A percentile compares a stretch with the other conserved stretches of the same genome.
These are phyloP conservation scores for Metschnikowia lochheadii DNA, from an alignment of 805 yeast species.

Conservation along the genomic window DNA sequence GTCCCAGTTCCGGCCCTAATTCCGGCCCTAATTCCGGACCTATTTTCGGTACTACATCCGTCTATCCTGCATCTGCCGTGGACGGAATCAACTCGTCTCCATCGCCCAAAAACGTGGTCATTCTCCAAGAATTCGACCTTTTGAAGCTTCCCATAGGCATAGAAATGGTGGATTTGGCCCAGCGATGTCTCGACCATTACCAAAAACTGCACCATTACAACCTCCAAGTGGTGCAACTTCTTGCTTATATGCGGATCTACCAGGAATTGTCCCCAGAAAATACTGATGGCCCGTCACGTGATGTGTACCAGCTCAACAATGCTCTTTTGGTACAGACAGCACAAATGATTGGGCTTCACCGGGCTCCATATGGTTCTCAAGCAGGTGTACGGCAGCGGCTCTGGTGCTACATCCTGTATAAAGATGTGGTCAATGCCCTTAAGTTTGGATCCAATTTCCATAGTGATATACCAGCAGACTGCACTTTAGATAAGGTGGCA, in stretches of 20 bases:
- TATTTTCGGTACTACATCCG: neutral
- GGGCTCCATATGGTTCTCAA: constrained; percentile 13
- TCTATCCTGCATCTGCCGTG: neutral
- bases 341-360: constrained; percentile 13
- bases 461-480: constrained; percentile 9
- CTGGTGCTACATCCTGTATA: constrained; percentile 14
- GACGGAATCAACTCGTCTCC: neutral
- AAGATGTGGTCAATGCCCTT: constrained; percentile 12
- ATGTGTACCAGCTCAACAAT: constrained; percentile 14
- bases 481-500: constrained; percentile 6
- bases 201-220: constrained; percentile 10
- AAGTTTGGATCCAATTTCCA: constrained; percentile 14
- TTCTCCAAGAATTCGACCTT: constrained; percentile 2
- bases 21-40: too few species aligned
- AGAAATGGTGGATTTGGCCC: constrained; percentile 16
- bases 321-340: constrained; percentile 18
- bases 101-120: neutral
- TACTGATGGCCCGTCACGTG: constrained; percentile 17
- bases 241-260: constrained; percentile 12
- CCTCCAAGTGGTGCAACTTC: constrained; percentile 12
- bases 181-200: constrained; percentile 13
- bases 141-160: constrained; percentile 16
- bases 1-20: too few species aligned
- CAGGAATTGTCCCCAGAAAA: constrained; percentile 17
- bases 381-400: constrained; percentile 15